Evolutionary conservation across 495 filamentous ascomycete species (phyloP), one percentile per base, ranked within the genome.

Genomic region (Aspergillus cavernicola): DNA sequence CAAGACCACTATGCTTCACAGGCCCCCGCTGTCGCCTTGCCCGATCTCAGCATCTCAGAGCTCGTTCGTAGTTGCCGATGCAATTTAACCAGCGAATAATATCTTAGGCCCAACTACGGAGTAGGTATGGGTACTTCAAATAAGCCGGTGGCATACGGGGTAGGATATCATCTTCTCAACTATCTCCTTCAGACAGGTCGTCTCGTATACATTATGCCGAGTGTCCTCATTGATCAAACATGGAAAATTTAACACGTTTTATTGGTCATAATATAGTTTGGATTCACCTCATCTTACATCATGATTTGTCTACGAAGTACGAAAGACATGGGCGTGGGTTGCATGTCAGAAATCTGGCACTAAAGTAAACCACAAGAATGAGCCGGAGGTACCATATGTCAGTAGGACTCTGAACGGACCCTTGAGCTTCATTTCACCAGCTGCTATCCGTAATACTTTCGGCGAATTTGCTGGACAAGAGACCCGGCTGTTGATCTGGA

Each of bases 1-100:
- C 44, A 47, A 47, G 44, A 47, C 29, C 12, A 33, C 31, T 13
- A 47, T 18, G 29, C 44, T 47, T 36, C 31, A 36, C 31, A 36
- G 18, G n/a, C 19, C 11, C 44, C 18, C 5, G 19, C 19, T 36
- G 31, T 47, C 19, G 29, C 44, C 44, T 24, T 22, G 15, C 31
- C 29, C 10, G 19, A 36, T 35, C 44, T 47, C 31, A 31, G 29
- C 31, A 47, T 47, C 13, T 9, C 3, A 2, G 19, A 47, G 9
- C 15, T 23, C 18, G 8, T 36, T 20, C 9, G 26, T 33, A 46
- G 12, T 15, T 13, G 16, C 44, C 31, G 31, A 24, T 16, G 13
- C 38, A 23, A 22, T 40, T 23, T 18, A 43, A 29, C 31, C 28
- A 46, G 29, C 26, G 4, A 45, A 32, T 45, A 18, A n/a, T 3